Base-by-base conservation (phyloP, 345 rosid genomes). In the Bretschneidera sinensis region DNA sequence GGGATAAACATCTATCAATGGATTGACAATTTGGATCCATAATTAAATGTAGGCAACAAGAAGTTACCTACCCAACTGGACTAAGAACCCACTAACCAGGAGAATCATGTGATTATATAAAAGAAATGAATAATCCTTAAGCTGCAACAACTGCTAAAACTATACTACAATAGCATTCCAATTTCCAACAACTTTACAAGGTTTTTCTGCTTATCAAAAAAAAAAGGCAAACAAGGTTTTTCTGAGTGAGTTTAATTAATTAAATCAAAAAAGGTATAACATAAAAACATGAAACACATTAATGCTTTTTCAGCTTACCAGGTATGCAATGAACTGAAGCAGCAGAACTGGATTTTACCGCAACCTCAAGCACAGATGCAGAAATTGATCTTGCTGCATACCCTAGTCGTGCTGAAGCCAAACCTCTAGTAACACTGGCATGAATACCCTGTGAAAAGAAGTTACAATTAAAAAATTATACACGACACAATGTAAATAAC, bases 361-460 rank as follows among this genome's bases (percentile, higher is more conserved):
- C 51, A 61, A n/a, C 21, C 50, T 54, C 64, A 9, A 43, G 25
- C 49, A 51, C 69, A 7, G 55, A 55, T 60, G 71, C 52, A 21
- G 62, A 77, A 65, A 64, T 65, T 19, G 56, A 71, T 31, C 54
- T 73, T 48, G 55, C 66, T n/a, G 57, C 69, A 63, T 63, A 59
- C 49, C 68, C 57, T 10, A 54, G 28, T 7, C 76, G 71, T 15
- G 64, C 54, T 24, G 71, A 77, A 72, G 67, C 58, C 71, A 73
- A 64, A 70, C 62, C 79, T 63, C 76, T 73, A 24, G 50, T 45
- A 18, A 75, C 62, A 70, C 75, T 73, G 51, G 67, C 71, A 65
- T 71, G 67, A 76, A 72, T 51, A 17, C 87, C 76, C 89, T 86
- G 73, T 15, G 69, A 67, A 65, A 66, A 8, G 24, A 65, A 64